These are phyloP conservation scores for Castanea sativa DNA, from an alignment of 306 rosid species.

Conservation along the genomic window DNA sequence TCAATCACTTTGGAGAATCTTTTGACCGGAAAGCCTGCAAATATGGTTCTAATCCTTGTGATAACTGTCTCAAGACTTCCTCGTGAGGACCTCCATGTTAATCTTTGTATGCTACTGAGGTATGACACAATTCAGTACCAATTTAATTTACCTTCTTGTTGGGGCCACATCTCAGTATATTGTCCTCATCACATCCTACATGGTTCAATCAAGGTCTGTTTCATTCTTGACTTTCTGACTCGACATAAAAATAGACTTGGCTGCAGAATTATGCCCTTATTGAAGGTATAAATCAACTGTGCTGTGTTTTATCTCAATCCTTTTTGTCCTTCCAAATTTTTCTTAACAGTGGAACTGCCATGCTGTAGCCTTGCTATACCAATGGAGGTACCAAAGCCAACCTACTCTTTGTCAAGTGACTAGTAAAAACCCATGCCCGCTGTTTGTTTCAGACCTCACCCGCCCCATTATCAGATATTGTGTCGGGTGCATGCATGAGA, in stretches of 20 bases:
- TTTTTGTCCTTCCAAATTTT: neutral
- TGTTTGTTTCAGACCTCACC: neutral
- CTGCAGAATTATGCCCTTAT: neutral
- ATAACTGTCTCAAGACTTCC: constrained; percentile 69
- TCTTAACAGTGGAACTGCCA: neutral
- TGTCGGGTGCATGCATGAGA: no score
- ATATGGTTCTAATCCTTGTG: constrained; percentile 80
- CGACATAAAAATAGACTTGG: no score
- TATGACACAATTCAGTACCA: neutral
- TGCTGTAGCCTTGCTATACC: neutral
- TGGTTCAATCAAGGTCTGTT: neutral
- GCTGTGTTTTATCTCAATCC: neutral
- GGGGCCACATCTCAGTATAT: neutral
- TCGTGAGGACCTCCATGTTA: constrained; percentile 29
- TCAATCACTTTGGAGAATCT: constrained; percentile 83
- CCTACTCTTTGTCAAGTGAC: neutral
- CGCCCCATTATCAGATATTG: neutral
- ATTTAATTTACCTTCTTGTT: neutral
- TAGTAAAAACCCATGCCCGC: neutral
- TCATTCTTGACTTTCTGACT: neutral
- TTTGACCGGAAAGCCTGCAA: constrained; percentile 69
- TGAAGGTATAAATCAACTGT: neutral
- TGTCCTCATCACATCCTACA: neutral
- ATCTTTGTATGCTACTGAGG: neutral
- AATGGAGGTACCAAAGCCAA: neutral